Evolutionary conservation across 2,329 filamentous ascomycete species (phyloP).

Genomic region (Aureobasidium melanogenum): DNA sequence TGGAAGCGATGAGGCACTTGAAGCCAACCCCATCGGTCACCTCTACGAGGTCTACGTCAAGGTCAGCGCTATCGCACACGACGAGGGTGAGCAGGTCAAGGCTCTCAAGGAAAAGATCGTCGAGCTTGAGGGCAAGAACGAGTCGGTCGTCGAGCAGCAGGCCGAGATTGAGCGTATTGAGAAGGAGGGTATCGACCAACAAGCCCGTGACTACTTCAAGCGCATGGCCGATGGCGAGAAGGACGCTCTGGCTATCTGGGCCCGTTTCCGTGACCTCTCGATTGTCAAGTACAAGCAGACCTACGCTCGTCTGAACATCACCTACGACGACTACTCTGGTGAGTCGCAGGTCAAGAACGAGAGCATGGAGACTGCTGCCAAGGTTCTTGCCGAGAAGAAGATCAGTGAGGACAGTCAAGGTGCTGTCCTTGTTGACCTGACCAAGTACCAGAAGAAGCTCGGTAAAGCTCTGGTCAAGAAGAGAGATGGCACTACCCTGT

Average conservation of each 20-base stretch:
- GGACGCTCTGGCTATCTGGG: slow-evolving; percentile 52
- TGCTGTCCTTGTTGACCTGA: slow-evolving; percentile 60
- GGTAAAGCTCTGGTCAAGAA: slow-evolving; percentile 59
- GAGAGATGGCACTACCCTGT: slow-evolving; percentile 58
- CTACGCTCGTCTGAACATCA: slow-evolving; percentile 56
- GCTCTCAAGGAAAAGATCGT: slow-evolving; percentile 35
- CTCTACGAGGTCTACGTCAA: slow-evolving; percentile 74
- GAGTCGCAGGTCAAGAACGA: slow-evolving; percentile 58
- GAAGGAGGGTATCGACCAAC: slow-evolving; percentile 57
- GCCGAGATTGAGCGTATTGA: slow-evolving; percentile 40
- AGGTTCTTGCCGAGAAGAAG: slow-evolving; percentile 49
- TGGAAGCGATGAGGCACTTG: slow-evolving; percentile 62
- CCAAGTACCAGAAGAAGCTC: slow-evolving; percentile 60
- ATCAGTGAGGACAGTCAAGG: slow-evolving; percentile 57
- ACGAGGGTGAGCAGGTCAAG: slow-evolving; percentile 58
- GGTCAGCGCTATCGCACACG: slow-evolving; percentile 55
- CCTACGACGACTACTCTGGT: slow-evolving; percentile 58
- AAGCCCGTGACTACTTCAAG: slow-evolving; percentile 63
- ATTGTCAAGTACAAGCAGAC: slow-evolving; percentile 57
- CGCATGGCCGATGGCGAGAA: slow-evolving; percentile 56
- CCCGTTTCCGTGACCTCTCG: slow-evolving; percentile 54
- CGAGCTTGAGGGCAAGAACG: slow-evolving; percentile 34
- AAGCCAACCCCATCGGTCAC: slow-evolving; percentile 70
- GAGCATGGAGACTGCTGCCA: slow-evolving; percentile 53
- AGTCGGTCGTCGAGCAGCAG: slow-evolving; percentile 41